Percentiles rank a stretch among this genome's conserved stretches.
These are phyloP conservation scores for Mollisiaceae sp. DNA, from an alignment of 2,329 filamentous ascomycete genomes.

Conservation along the genomic window DNA sequence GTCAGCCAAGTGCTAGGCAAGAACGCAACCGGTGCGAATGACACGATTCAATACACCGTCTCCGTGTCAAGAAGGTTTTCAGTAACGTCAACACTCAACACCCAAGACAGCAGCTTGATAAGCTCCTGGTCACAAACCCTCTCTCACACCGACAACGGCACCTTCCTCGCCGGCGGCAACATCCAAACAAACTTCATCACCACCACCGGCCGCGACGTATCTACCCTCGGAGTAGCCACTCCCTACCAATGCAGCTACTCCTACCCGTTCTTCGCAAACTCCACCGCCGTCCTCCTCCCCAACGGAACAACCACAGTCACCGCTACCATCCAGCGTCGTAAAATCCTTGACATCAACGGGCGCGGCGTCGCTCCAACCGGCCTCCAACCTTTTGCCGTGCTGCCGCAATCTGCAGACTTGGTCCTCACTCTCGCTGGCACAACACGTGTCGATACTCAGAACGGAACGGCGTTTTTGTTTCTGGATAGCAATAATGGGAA, in stretches of 20 bases:
- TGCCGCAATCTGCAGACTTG: constrained; percentile 32
- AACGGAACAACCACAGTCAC: constrained; percentile 18
- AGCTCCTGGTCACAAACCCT: constrained; percentile 63
- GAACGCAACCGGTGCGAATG: constrained; percentile 56
- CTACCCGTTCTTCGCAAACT: constrained; percentile 25
- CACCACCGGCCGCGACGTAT: constrained; percentile 49
- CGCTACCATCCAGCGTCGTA: constrained; percentile 8
- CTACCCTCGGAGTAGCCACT: constrained; percentile 29
- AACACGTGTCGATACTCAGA: constrained; percentile 54
- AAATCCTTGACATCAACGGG: constrained; percentile 46
- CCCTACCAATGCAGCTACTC: constrained; percentile 24
- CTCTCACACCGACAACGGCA: constrained; percentile 56
- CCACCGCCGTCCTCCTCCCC: neutral
- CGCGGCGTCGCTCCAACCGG: constrained; percentile 61
- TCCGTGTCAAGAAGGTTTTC: constrained; percentile 57
- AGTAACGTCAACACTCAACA: constrained; percentile 55
- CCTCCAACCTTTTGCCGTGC: constrained; percentile 57
- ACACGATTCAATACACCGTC: constrained; percentile 62
- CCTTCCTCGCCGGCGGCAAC: constrained; percentile 56
- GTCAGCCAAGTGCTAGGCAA: constrained; percentile 52
- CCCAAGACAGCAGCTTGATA: constrained; percentile 48
- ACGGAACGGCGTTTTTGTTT: constrained; percentile 61
- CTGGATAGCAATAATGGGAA: constrained; percentile 43
- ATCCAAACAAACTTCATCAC: constrained; percentile 56
- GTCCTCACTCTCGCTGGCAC: constrained; percentile 43